These are phyloP conservation scores for Trichoderma erinaceum DNA, from an alignment of 495 filamentous ascomycete genomes.

Conservation along the genomic window DNA sequence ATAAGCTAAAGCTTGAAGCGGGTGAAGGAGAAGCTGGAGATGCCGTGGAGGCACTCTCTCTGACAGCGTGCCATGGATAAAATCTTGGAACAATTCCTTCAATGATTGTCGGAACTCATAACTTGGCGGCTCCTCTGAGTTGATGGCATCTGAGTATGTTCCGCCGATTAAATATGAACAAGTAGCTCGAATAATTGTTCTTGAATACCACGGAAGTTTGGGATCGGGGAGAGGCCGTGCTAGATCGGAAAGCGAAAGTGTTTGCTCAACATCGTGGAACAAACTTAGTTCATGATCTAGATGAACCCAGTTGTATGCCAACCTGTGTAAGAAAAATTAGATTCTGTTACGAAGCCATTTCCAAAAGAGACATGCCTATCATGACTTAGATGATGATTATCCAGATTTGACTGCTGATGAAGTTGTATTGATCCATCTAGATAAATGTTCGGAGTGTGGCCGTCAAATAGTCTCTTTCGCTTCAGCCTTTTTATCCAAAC, in stretches of 20 bases:
- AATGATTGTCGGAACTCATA: slow-evolving; percentile 40
- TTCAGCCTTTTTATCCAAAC: neutral
- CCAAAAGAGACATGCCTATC: slow-evolving; percentile 15
- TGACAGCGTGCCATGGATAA: slow-evolving; percentile 40
- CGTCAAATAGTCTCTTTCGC: neutral
- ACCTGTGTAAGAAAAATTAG: slow-evolving; percentile 29
- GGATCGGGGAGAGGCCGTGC: slow-evolving; percentile 51
- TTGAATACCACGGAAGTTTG: slow-evolving; percentile 45
- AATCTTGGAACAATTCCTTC: slow-evolving; percentile 51
- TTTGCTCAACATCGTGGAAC: slow-evolving; percentile 53
- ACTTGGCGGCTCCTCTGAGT: neutral
- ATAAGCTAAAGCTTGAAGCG: slow-evolving; percentile 44
- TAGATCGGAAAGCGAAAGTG: slow-evolving; percentile 54
- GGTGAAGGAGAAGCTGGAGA: slow-evolving; percentile 46
- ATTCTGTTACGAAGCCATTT: slow-evolving; percentile 5
- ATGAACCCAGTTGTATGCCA: slow-evolving; percentile 62
- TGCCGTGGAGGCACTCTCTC: slow-evolving; percentile 40
- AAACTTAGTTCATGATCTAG: slow-evolving; percentile 59
- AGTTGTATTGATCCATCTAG: neutral
- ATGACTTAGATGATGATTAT: neutral
- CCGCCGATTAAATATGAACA: neutral
- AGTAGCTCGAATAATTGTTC: neutral
- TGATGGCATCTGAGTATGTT: neutral
- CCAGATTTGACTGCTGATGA: neutral
- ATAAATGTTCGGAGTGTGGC: neutral